Base-by-base conservation (phyloP, 192 early-diverging fungal species). In the Spizellomyces sp. region DNA sequence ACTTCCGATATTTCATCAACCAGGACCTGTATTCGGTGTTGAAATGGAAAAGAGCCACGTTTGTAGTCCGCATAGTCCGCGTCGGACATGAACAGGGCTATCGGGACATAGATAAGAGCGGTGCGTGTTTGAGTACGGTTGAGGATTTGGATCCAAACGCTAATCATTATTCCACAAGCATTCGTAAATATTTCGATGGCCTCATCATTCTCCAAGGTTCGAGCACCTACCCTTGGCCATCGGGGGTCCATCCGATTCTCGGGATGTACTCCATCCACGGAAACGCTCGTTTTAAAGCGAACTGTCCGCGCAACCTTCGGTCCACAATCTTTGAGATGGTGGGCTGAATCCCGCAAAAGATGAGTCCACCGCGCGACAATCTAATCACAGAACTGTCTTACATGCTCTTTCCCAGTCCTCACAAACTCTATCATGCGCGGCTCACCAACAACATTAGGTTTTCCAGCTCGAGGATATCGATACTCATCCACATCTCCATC, bases 221-320 rank as follows among this genome's bases (percentile, higher is more conserved):
- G n/a, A 22, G 15, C 19, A 21, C 45, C 58, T 77, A 88, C 86
- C 82, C 80, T 57, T 85, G 44, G 0, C 79, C 83, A 48, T 83
- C 76, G n/a, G 87, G 84, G 19, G 83, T 43, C 89, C 89, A 91
- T 0, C 87, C 88, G 60, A 85, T 83, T 15, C 89, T 71, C 9
- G 84, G 81, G 62, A 90, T 86, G 75, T 91, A 91, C 56, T 91
- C 89, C 36, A 79, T 66, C 89, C 89, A 91, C 8, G 89, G 88
- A 58, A 87, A 91, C 9, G 79, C 52, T 21, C 71, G 71, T 59
- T 83, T 69, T 9, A 89, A 62, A 7, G 66, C 8, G 36, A 52
- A 66, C 6, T 65, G 48, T 10, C 62, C 58, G 8, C 80, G 75
- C 80, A 79, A 82, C 7, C 85, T 70, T 54, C 81, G 74, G 58